These are phyloP conservation scores for Pisolithus orientalis DNA, from an alignment of 768 basidiomycete species.

Conservation along the genomic window DNA sequence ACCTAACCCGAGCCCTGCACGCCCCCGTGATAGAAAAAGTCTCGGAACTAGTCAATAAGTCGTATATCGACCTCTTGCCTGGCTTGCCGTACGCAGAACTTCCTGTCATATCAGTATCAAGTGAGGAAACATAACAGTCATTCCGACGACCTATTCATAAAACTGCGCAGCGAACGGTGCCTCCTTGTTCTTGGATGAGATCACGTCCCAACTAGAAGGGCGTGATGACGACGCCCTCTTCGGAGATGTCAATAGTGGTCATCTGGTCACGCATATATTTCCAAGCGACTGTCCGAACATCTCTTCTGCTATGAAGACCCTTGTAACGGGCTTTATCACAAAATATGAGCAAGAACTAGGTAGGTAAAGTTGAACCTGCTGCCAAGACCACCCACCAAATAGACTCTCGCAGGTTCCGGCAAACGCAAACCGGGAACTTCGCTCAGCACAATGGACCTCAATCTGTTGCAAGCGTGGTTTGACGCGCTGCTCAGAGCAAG, in stretches of 20 bases:
- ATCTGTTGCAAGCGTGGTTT: slow-evolving; percentile 56
- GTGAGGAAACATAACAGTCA: slow-evolving; percentile 27
- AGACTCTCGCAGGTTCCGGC: slow-evolving; percentile 21
- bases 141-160: neutral
- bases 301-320: slow-evolving; percentile 43
- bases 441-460: slow-evolving; percentile 57
- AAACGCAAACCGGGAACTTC: slow-evolving; percentile 46
- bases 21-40: slow-evolving; percentile 42
- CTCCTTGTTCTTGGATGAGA: slow-evolving; percentile 40
- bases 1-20: slow-evolving; percentile 42
- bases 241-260: slow-evolving; percentile 9
- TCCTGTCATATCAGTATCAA: slow-evolving; percentile 51
- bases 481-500: slow-evolving; percentile 31
- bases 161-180: slow-evolving; percentile 35
- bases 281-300: slow-evolving; percentile 54
- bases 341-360: slow-evolving; percentile 27
- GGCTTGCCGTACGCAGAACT: slow-evolving; percentile 57
- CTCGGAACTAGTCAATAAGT: slow-evolving; percentile 34
- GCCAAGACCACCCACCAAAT: neutral
- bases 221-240: slow-evolving; percentile 19
- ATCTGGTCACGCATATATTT: slow-evolving; percentile 44
- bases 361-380: slow-evolving; percentile 14
- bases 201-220: slow-evolving; percentile 32
- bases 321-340: slow-evolving; percentile 50
- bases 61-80: slow-evolving; percentile 42